Conservation (phyloP, 805 yeast genomes). For the Naumovozyma castellii region DNA sequence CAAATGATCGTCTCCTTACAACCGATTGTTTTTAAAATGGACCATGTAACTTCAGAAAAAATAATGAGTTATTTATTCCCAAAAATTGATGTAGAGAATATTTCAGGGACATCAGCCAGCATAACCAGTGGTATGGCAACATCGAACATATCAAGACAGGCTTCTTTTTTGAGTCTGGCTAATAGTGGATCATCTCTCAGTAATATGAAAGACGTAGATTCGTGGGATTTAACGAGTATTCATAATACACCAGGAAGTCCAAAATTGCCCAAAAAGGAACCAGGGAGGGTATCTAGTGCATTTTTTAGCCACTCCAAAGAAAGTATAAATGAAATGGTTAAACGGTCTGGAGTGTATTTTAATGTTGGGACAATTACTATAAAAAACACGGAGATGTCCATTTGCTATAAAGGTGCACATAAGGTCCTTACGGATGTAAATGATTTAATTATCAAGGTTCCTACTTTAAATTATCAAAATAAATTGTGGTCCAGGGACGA, state of each 20-base stretch:
- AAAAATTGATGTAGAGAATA: slow-evolving; percentile 8
- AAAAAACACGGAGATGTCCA: slow-evolving; percentile 39
- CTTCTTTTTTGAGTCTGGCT: slow-evolving; percentile 4
- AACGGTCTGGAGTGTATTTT: slow-evolving; percentile 58
- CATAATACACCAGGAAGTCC: slow-evolving; percentile 4
- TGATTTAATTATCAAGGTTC: slow-evolving; percentile 43
- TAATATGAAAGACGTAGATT: slow-evolving; percentile 10
- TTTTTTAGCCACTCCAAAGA: slow-evolving; percentile 16
- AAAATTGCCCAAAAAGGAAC: slow-evolving; percentile 1
- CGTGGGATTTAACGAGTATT: slow-evolving; percentile 13
- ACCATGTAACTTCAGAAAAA: slow-evolving; percentile 42
- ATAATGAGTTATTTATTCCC: slow-evolving; percentile 44
- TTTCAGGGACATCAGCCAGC: not conserved
- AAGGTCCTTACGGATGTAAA: slow-evolving; percentile 50
- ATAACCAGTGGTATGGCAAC: not conserved
- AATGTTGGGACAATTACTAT: slow-evolving; percentile 51
- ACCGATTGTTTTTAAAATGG: slow-evolving; percentile 51
- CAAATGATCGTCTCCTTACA: slow-evolving; percentile 40
- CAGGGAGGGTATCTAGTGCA: slow-evolving; percentile 7
- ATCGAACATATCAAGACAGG: not conserved
- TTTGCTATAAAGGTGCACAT: slow-evolving; percentile 62
- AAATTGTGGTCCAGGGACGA: slow-evolving; percentile 53
- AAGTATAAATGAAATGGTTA: slow-evolving; percentile 53
- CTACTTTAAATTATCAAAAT: slow-evolving; percentile 37
- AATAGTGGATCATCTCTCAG: slow-evolving; percentile 3